Conservation (phyloP, 305 asterid species). For the Stenogyne calaminthoides region DNA sequence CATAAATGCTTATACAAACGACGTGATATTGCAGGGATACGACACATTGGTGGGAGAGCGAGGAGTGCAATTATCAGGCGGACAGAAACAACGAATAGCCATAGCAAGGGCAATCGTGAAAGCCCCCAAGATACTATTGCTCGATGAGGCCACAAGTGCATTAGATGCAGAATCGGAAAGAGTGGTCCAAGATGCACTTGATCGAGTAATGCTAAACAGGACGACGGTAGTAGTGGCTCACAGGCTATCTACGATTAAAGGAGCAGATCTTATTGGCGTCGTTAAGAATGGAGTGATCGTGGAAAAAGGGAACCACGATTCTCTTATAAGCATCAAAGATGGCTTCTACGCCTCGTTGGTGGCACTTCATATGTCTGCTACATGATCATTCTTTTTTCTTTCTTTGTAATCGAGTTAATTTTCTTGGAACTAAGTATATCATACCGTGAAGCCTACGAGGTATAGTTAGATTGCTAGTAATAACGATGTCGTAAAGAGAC, state of each 20-base stretch:
- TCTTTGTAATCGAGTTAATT: not conserved
- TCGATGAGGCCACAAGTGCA: slow-evolving; percentile 76
- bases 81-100: slow-evolving; percentile 63
- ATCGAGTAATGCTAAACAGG: slow-evolving; percentile 56
- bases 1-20: not conserved
- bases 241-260: slow-evolving; percentile 58
- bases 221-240: slow-evolving; percentile 66
- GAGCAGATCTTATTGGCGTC: slow-evolving; percentile 58
- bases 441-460: not conserved
- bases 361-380: slow-evolving; percentile 44
- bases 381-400: slow-evolving; percentile 1
- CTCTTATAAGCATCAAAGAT: slow-evolving; percentile 42
- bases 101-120: slow-evolving; percentile 61
- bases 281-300: slow-evolving; percentile 57
- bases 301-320: slow-evolving; percentile 66
- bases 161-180: slow-evolving; percentile 71
- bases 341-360: slow-evolving; percentile 62
- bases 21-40: slow-evolving; percentile 40
- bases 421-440: not conserved
- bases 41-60: slow-evolving; percentile 61
- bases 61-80: slow-evolving; percentile 66
- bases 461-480: slow-evolving; percentile 15
- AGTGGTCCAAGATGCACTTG: slow-evolving; percentile 67
- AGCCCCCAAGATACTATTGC: slow-evolving; percentile 49
- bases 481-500: not conserved